Conservation (phyloP, 192 early-diverging fungal genomes). For the Martensiomyces pterosporus region DNA sequence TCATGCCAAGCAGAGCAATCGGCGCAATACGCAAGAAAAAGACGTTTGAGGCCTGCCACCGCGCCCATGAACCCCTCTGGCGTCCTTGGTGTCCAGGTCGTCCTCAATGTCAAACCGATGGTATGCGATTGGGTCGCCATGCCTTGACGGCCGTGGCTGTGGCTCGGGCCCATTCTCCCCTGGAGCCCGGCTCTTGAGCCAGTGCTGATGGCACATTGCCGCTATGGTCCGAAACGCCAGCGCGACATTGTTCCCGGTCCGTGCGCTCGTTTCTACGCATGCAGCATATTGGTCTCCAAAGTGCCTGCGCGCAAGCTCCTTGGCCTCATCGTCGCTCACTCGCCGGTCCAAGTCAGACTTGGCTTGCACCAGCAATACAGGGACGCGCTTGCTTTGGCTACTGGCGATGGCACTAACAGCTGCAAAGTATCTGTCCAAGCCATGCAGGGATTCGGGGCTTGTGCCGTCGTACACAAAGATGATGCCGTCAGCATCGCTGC, state of each 20-base stretch:
- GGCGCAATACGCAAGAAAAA: too few species aligned
- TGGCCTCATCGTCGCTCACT: constrained; percentile 4
- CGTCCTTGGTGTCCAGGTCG: not conserved
- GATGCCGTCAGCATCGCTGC: constrained; percentile 37
- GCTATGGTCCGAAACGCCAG: constrained; percentile 26
- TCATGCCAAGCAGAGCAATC: constrained; percentile 19
- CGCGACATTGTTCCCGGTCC: constrained; percentile 26
- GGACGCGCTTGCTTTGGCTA: not conserved
- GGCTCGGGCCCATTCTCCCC: not conserved
- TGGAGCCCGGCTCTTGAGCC: not conserved
- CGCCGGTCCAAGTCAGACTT: constrained; percentile 15
- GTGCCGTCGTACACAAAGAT: constrained; percentile 24
- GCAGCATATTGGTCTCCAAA: constrained; percentile 7
- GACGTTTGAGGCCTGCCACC: too few species aligned
- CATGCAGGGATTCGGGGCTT: constrained; percentile 3
- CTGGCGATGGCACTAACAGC: not conserved
- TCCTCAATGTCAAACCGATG: constrained; percentile 25
- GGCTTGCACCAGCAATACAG: constrained; percentile 19
- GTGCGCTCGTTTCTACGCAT: constrained; percentile 31
- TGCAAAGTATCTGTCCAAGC: constrained; percentile 10
- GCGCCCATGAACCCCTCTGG: too few species aligned
- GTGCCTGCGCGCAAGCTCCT: constrained; percentile 6
- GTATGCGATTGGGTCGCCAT: constrained; percentile 44
- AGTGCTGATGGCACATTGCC: constrained; percentile 13
- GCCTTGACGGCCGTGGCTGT: constrained; percentile 22